Conservation (phyloP, 1,284 basidiomycete species). For the Ceratobasidium papillatum region DNA sequence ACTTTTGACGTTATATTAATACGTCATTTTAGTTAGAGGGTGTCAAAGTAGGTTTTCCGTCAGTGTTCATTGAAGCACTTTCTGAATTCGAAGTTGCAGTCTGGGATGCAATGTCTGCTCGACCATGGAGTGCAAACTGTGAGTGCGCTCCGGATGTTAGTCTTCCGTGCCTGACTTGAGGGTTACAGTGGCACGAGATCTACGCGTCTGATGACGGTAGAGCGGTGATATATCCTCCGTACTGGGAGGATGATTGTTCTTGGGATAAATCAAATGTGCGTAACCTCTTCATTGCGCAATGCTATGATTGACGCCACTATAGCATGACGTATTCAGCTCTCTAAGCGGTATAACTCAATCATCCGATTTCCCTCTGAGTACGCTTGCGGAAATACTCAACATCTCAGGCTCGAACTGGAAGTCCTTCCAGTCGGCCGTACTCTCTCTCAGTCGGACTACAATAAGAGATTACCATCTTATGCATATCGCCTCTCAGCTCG, state of each 20-base stretch:
- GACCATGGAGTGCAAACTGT: slow-evolving; percentile 34
- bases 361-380: slow-evolving; percentile 20
- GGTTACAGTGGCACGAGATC: slow-evolving; percentile 13
- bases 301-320: neutral
- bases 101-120: slow-evolving; percentile 30
- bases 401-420: slow-evolving; percentile 1
- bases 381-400: slow-evolving; percentile 27
- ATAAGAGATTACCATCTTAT: slow-evolving; percentile 32
- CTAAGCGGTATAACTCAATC: neutral
- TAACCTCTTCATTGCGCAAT: neutral
- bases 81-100: neutral
- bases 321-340: slow-evolving; percentile 33
- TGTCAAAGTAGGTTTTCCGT: slow-evolving; percentile 1
- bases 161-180: neutral
- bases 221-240: slow-evolving; percentile 21
- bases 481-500: slow-evolving; percentile 28
- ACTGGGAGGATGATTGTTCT: neutral
- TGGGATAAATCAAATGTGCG: slow-evolving; percentile 32
- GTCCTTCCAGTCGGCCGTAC: slow-evolving; percentile 1
- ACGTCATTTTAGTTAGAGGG: neutral
- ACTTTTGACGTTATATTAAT: neutral
- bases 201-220: neutral
- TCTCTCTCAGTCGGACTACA: neutral
- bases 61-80: neutral
- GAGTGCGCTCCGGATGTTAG: neutral